Evolutionary conservation across 2,329 filamentous ascomycete genomes (phyloP), one percentile per base, ranked within the genome.

Genomic region (Colletotrichum gigasporum): DNA sequence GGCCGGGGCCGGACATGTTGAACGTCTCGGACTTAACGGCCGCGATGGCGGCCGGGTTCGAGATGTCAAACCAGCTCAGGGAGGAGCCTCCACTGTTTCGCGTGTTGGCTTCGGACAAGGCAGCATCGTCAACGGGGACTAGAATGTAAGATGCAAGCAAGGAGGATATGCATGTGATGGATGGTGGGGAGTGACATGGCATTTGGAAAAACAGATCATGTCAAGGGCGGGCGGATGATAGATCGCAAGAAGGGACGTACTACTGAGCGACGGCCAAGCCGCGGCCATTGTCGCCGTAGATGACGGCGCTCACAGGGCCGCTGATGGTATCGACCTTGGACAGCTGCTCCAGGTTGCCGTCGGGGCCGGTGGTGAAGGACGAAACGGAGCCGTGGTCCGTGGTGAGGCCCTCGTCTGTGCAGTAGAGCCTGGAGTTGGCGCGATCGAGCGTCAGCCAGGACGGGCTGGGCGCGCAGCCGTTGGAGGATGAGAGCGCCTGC

Each of bases 401-500:
- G 20, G 73, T 72, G 44, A 83, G 75, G 20, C 82, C 85, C 78
- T 91, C 89, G 68, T 91, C 83, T 44, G 86, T 69, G 74, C 88
- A 91, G 76, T 86, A 88, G 10, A 91, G 76, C 11, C 81, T 73
- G 20, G 78, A 77, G 65, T 82, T 79, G 45, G 76, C 70, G 61
- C 79, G 73, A 71, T 88, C 84, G 18, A 88, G 79, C 18, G 85
- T 85, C 60, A 91, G 76, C 87, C 88, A 91, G 10, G 86, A 84
- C 5, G 88, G 85, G 64, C 82, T 84, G 2, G 78, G 74, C 9
- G 80, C 84, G 73, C 87, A 90, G 32, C 76, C 78, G 53, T 77
- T 79, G 20, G 78, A 79, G 3, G 75, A 74, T 53, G 79, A 79
- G 16, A 83, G 73, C 18, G 74, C 71, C 68, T 78, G 74, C 63